phyloP scores from a whole-genome alignment of 2,329 filamentous ascomycete species.

The Paracorniculantispora psalliotae region DNA sequence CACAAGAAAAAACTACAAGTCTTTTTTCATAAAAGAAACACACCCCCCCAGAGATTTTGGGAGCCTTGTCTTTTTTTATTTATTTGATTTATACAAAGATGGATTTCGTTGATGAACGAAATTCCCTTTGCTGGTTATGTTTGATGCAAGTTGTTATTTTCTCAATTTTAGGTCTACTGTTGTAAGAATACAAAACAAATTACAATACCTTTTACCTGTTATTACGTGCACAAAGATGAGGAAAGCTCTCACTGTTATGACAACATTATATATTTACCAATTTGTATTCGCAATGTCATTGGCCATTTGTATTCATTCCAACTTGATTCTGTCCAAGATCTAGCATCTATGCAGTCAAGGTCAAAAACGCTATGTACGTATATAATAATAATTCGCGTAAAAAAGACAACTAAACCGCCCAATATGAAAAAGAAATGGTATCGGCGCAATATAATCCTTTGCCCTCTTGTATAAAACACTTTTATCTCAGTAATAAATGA shows the following conservation, averaged over 20 bases:
- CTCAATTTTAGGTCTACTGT: not conserved
- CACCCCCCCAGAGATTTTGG: not conserved
- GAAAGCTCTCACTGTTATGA: too few species aligned
- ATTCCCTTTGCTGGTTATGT: not conserved
- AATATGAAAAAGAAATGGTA: not conserved
- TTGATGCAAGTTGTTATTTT: not conserved
- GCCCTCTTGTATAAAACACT: not conserved
- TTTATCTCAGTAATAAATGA: not conserved
- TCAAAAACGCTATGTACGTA: too few species aligned
- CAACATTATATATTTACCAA: too few species aligned
- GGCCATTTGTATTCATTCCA: too few species aligned
- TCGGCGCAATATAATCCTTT: not conserved
- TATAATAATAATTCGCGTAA: too few species aligned
- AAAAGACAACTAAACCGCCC: not conserved
- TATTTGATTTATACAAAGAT: not conserved
- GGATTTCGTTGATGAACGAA: not conserved
- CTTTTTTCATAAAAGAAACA: not conserved
- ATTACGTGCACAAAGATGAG: too few species aligned
- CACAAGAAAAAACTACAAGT: too few species aligned
- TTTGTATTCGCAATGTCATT: too few species aligned
- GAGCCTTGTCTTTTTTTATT: not conserved
- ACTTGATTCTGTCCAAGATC: too few species aligned
- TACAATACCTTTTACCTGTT: too few species aligned
- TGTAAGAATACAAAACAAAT: not conserved
- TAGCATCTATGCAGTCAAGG: too few species aligned